Evolutionary conservation across 169 alveolate genomes (phyloP).

Genomic region (Eimeria acervulina): DNA sequence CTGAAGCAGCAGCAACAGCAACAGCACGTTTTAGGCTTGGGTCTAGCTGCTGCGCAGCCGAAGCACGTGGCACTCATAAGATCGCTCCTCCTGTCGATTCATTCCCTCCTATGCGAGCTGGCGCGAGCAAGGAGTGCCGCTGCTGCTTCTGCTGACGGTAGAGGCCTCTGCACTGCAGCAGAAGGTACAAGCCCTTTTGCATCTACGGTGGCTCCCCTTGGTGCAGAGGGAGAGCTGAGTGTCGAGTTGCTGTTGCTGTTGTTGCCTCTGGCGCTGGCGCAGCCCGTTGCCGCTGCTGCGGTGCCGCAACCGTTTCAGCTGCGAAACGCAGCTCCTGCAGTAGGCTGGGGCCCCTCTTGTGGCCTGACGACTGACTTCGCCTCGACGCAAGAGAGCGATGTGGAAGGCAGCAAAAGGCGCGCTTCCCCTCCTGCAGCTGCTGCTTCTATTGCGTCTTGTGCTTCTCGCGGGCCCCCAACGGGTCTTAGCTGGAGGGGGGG

Average conservation of each 20-base stretch:
- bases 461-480: background rate
- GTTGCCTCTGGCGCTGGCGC: slow-evolving; percentile 55
- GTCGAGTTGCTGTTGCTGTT: slow-evolving; percentile 55
- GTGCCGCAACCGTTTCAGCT: slow-evolving; percentile 25
- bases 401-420: slow-evolving; percentile 12
- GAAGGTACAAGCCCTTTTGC: background rate
- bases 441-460: background rate
- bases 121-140: slow-evolving; percentile 12
- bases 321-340: background rate
- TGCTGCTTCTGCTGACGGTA: background rate
- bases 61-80: slow-evolving; percentile 36
- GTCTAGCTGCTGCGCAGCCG: slow-evolving; percentile 56
- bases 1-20: slow-evolving; percentile 67
- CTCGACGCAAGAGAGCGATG: slow-evolving; percentile 62
- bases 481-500: slow-evolving; percentile 49
- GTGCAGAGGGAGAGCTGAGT: slow-evolving; percentile 44
- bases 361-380: slow-evolving; percentile 60
- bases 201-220: slow-evolving; percentile 17
- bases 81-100: slow-evolving; percentile 30
- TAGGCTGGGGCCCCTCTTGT: slow-evolving; percentile 39
- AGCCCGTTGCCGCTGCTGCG: slow-evolving; percentile 15
- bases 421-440: background rate
- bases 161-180: background rate
- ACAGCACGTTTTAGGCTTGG: slow-evolving; percentile 33
- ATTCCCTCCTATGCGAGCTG: slow-evolving; percentile 25